Base-by-base conservation (phyloP, 371 early-diverging fungal genomes). In the Haplosporangium sp. region DNA sequence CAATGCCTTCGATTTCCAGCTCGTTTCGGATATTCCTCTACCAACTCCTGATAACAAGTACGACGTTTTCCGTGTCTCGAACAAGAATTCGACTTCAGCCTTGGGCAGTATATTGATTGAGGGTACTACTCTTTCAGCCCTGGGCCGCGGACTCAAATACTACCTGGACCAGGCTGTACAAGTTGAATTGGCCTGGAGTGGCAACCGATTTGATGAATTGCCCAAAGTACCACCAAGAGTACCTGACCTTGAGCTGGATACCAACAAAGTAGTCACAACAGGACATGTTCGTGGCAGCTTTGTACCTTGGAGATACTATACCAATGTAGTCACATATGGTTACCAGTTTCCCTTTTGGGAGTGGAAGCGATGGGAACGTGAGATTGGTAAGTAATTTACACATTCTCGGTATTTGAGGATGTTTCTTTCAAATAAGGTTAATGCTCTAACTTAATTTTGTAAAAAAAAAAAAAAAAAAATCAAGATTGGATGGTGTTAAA, bases 321-420 rank as follows among this genome's bases (percentile, higher is more conserved):
- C 77, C 53, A 82, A 82, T 6, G 77, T 77, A 2, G 83, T 82
- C n/a, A 52, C 78, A 1, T 82, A 61, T 38, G 77, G 77, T 4
- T 82, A 82, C 62, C 77, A 76, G 64, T 72, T 77, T 63, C 71
- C 56, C 9, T 82, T 82, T 56, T 82, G 83, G 83, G 71, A 74
- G 19, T 82, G 83, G 83, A 67, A 65, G 47, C 73, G 77, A 6
- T 82, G 83, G 83, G 83, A 82, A 60, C 65, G 69, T n/a, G 79
- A 79, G 17, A 38, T 79, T 10, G 79, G 79, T 79, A 74, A 61
- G 45, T 39, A 4, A 11, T 27, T 27, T 27, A 27, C 27, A 27
- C 27, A 27, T 27, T 27, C 27, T 27, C 27, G 27, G 27, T 27
- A 27, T 27, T 27, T 27, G 27, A 27, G 27, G 27, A 27, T 27